Conservation (phyloP, 257 asterid genomes). For the Nicotiana tomentosiformis region DNA sequence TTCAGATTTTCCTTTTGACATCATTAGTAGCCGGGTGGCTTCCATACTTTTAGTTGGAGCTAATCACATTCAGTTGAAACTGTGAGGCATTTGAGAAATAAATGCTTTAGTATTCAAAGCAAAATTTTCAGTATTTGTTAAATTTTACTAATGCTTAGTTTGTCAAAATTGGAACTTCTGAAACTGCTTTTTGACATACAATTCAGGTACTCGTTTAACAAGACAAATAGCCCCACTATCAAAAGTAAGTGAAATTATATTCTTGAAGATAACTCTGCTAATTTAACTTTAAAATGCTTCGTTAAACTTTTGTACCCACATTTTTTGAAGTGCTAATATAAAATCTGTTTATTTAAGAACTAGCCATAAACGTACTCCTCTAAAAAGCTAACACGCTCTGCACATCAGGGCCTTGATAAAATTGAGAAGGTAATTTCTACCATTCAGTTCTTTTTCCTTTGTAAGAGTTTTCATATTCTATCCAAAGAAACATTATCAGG, state of each 20-base stretch:
- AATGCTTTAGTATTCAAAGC: background rate
- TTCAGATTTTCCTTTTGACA: background rate
- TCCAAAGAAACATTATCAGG: background rate
- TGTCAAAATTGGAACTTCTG: background rate
- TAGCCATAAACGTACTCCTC: background rate
- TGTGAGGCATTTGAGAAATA: background rate
- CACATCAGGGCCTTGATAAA: background rate
- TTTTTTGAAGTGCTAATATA: background rate
- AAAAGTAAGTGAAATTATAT: background rate
- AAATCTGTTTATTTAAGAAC: background rate
- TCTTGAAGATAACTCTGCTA: background rate
- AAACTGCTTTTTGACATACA: background rate
- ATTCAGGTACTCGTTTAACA: background rate
- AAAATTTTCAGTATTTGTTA: background rate
- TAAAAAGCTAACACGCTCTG: background rate
- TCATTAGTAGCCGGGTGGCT: background rate
- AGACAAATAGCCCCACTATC: background rate
- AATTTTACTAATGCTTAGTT: background rate
- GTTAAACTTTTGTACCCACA: background rate
- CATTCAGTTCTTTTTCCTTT: background rate
- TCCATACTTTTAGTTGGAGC: background rate
- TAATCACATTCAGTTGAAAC: background rate
- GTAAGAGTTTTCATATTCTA: background rate
- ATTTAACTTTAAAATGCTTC: background rate
- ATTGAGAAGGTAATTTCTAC: background rate